Evolutionary conservation across 2,329 filamentous ascomycete species (phyloP), one percentile per base, ranked within the genome.

Genomic region (Hypoxylon sp.): DNA sequence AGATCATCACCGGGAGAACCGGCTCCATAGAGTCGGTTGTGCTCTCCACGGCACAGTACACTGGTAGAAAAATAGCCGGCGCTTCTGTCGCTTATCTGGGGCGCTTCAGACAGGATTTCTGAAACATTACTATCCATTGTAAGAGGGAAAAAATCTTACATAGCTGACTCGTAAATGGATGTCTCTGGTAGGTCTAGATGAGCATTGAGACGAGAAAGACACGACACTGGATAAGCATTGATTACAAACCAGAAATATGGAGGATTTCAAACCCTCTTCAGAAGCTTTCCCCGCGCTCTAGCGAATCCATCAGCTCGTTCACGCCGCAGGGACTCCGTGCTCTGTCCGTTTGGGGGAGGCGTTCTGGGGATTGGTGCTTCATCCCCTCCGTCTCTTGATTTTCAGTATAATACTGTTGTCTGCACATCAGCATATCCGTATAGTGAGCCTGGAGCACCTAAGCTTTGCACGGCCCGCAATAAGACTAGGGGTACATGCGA

Each of bases 401-500:
- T 66, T 22, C 63, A 39, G 58, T 62, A 62, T 42, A 47, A 66
- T 66, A 66, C 59, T 59, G 54, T 64, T 11, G 9, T 46, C 53
- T 61, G 26, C 35, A 57, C 31, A 17, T 53, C 26, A 19, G 14
- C 39, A 62, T 68, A 47, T 65, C 58, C 61, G 63, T 60, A 63
- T 67, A 63, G 62, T 63, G 59, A 60, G 50, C 39, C 19, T 22
- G 57, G 52, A 51, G 64, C 51, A 67, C 65, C 63, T 44, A 67
- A 63, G 57, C 53, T 63, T 66, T 64, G 59, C 62, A 68, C 68
- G 70, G 66, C 60, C 70, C 66, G 70, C 63, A 39, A 47, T 66
- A 51, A 65, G 60, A 69, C 70, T 57, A 61, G 65, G 68, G 51
- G 26, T 44, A 17, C n/a, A 55, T 61, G 57, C 60, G 42, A 58